These are phyloP conservation scores for Colletotrichum shisoi DNA, from an alignment of 2,329 filamentous ascomycete genomes.

Conservation along the genomic window DNA sequence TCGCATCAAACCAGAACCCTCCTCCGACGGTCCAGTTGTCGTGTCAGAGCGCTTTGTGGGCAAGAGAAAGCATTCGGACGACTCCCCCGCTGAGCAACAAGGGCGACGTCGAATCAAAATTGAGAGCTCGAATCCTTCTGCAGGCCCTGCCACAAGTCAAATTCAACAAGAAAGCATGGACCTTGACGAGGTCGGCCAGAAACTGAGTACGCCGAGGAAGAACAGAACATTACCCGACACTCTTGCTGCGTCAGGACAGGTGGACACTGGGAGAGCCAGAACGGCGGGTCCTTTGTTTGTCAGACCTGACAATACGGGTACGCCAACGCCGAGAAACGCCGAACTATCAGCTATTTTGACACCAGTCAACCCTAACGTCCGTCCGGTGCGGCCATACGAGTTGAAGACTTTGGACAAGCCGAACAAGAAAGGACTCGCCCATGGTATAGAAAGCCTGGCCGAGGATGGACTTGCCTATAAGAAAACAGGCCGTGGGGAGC, in stretches of 20 bases:
- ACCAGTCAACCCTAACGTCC: constrained; percentile 50
- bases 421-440: constrained; percentile 44
- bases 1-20: constrained; percentile 59
- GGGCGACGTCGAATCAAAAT: constrained; percentile 53
- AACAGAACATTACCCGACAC: constrained; percentile 14
- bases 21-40: constrained; percentile 61
- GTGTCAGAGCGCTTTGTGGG: constrained; percentile 59
- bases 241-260: not conserved
- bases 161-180: constrained; percentile 65
- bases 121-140: constrained; percentile 50
- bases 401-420: constrained; percentile 40
- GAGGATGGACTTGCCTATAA: constrained; percentile 57
- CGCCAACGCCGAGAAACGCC: constrained; percentile 40
- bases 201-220: constrained; percentile 56
- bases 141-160: constrained; percentile 43
- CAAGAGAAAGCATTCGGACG: constrained; percentile 53
- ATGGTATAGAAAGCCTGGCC: constrained; percentile 55
- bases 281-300: constrained; percentile 19
- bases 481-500: constrained; percentile 29
- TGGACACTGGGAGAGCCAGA: constrained; percentile 12
- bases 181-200: constrained; percentile 59
- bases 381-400: constrained; percentile 40
- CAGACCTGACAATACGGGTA: constrained; percentile 26
- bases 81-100: constrained; percentile 38
- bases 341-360: constrained; percentile 47